Conservation (phyloP, 1,284 basidiomycete genomes). For the Apiotrichum mycotoxinovorans region DNA sequence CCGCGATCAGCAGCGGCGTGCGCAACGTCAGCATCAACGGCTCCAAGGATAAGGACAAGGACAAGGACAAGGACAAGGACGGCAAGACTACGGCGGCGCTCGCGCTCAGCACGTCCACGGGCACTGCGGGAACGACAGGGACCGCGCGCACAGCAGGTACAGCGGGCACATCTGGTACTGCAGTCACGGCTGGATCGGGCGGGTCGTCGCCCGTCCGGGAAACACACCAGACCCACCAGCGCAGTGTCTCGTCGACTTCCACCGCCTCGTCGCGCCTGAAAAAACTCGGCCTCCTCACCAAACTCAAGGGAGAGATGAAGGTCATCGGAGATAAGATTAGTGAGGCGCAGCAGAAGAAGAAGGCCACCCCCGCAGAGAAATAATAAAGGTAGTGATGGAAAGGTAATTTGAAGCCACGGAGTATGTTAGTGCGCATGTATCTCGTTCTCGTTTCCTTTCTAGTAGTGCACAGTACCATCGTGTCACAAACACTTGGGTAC, state of each 20-base stretch:
- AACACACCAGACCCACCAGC: not conserved
- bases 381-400: too few relatives aligned
- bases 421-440: too few relatives aligned
- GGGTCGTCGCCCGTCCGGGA: not conserved
- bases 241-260: conserved; percentile 1
- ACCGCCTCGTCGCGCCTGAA: conserved; percentile 8
- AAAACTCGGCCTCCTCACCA: conserved; percentile 37
- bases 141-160: not conserved
- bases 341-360: conserved; percentile 15
- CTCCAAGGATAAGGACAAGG: not conserved
- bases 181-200: not conserved
- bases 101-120: not conserved
- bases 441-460: too few relatives aligned
- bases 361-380: too few relatives aligned
- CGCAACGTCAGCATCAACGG: not conserved
- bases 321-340: conserved; percentile 18
- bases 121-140: not conserved
- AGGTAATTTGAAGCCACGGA: too few relatives aligned
- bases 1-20: not conserved
- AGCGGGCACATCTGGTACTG: not conserved
- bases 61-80: too few relatives aligned
- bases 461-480: too few relatives aligned
- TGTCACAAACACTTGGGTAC: too few relatives aligned
- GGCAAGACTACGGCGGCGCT: too few relatives aligned
- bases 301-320: conserved; percentile 44